Percentiles rank a stretch among this genome's conserved stretches.
Conservation (phyloP, 345 rosid species). For the Eutrema yunnanense region DNA sequence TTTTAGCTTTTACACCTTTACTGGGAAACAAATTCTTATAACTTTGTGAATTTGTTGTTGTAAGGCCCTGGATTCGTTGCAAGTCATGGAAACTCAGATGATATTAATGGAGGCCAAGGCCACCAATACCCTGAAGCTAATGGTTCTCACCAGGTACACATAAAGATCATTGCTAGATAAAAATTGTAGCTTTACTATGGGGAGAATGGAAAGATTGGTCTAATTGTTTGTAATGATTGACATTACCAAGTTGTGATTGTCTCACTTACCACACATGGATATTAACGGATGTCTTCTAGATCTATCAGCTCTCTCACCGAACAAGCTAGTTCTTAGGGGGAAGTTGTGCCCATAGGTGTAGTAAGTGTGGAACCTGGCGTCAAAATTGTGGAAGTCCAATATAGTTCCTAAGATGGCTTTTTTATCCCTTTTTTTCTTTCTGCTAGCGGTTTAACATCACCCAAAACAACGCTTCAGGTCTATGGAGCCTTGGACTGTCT, state of each 20-base stretch:
- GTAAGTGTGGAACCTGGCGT: no score
- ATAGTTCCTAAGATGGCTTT: no score
- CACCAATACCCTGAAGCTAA: conserved; percentile 33
- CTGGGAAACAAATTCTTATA: background rate
- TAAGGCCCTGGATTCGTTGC: conserved; percentile 41
- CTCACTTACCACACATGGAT: background rate
- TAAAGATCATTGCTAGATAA: background rate
- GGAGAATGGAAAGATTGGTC: background rate
- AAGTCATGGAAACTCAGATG: conserved; percentile 40
- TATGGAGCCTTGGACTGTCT: conserved; percentile 13
- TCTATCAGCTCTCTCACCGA: background rate
- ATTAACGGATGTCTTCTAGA: background rate
- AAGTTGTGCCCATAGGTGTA: background rate
- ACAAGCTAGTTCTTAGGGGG: background rate
- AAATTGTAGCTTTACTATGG: background rate
- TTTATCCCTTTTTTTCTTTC: background rate
- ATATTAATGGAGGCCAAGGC: conserved; percentile 30
- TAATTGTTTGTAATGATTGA: background rate
- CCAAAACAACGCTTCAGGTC: conserved; percentile 5
- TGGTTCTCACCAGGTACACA: conserved; percentile 43
- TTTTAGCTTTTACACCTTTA: background rate
- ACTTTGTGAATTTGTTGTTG: background rate
- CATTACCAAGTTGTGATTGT: background rate
- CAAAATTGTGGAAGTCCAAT: no score
- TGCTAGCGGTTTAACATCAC: background rate